phyloP scores from a whole-genome alignment of 2,329 filamentous ascomycete genomes.

The Scopulariopsis brevicaulis region DNA sequence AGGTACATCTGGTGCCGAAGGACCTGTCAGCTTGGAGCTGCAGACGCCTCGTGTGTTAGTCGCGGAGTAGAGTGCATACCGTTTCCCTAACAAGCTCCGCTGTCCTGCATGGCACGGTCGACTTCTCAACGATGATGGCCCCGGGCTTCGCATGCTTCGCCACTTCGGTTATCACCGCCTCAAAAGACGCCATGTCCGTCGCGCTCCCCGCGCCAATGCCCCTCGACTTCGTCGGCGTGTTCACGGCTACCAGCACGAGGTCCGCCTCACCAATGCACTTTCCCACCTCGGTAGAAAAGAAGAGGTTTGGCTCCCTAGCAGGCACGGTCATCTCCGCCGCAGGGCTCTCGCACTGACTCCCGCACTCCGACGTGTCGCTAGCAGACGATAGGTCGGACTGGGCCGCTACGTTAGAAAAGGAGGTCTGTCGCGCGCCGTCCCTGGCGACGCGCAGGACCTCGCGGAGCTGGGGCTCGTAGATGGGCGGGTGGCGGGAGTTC shows the following conservation, averaged over 20 bases:
- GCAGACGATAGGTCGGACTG: too few relatives aligned
- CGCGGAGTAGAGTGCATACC: too few relatives aligned
- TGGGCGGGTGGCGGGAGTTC: slow-evolving; percentile 63
- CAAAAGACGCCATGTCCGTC: slow-evolving; percentile 57
- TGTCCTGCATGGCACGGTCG: slow-evolving; percentile 57
- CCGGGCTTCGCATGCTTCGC: slow-evolving; percentile 54
- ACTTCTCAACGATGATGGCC: slow-evolving; percentile 72
- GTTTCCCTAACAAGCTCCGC: too few relatives aligned
- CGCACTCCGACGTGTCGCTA: too few relatives aligned
- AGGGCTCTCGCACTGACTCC: too few relatives aligned
- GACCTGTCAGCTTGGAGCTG: too few relatives aligned
- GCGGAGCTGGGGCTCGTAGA: slow-evolving; percentile 62
- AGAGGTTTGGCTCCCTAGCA: slow-evolving; percentile 48
- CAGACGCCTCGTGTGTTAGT: too few relatives aligned
- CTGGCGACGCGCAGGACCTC: slow-evolving; percentile 56
- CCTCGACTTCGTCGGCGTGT: slow-evolving; percentile 65
- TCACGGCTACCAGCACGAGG: slow-evolving; percentile 64
- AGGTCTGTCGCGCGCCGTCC: slow-evolving; percentile 35
- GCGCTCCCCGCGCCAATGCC: slow-evolving; percentile 60
- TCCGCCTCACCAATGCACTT: slow-evolving; percentile 55
- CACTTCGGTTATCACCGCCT: slow-evolving; percentile 56
- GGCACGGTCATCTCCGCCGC: slow-evolving; percentile 8
- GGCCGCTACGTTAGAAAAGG: too few relatives aligned
- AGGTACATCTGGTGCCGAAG: too few relatives aligned
- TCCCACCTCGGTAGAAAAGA: slow-evolving; percentile 60